Evolutionary conservation across 169 alveolate species (phyloP).

Genomic region (Cryptosporidium tyzzeri): DNA sequence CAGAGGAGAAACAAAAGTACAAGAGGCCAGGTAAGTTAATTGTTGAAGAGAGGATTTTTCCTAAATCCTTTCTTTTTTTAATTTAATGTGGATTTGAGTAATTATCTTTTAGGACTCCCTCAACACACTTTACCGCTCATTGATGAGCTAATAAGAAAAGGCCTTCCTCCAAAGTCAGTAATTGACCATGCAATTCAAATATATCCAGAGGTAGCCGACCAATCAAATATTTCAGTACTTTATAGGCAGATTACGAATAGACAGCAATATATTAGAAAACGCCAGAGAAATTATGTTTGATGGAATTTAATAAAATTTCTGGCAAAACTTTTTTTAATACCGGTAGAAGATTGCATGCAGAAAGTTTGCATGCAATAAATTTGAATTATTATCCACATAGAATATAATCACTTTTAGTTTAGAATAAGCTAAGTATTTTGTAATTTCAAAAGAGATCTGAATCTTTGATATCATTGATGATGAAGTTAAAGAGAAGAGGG

Average conservation of each 20-base stretch:
- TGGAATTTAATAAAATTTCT: background rate
- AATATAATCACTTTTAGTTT: constrained; percentile 7
- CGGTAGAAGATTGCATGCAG: constrained; percentile 2
- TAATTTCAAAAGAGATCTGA: background rate
- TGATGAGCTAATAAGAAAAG: constrained; percentile 67
- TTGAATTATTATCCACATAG: constrained; percentile 3
- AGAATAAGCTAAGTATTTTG: constrained; percentile 14
- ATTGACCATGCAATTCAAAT: constrained; percentile 75
- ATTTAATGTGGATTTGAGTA: background rate
- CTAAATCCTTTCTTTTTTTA: background rate
- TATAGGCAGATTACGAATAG: constrained; percentile 70
- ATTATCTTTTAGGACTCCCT: constrained; percentile 44
- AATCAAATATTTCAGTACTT: constrained; percentile 64
- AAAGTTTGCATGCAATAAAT: constrained; percentile 8
- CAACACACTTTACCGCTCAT: constrained; percentile 74
- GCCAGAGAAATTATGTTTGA: constrained; percentile 65
- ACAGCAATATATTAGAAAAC: constrained; percentile 71
- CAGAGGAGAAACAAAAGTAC: constrained; percentile 70
- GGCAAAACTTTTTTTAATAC: background rate
- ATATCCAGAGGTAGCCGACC: constrained; percentile 74
- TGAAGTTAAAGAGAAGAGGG: background rate
- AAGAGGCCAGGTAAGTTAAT: constrained; percentile 71
- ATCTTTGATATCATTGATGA: background rate
- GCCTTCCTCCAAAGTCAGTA: constrained; percentile 73
- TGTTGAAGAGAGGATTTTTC: background rate